A percentile compares a stretch with the other conserved stretches of the same genome.
phyloP scores from a whole-genome alignment of 140 eudicot genomes.

The Flaveria floridana region DNA sequence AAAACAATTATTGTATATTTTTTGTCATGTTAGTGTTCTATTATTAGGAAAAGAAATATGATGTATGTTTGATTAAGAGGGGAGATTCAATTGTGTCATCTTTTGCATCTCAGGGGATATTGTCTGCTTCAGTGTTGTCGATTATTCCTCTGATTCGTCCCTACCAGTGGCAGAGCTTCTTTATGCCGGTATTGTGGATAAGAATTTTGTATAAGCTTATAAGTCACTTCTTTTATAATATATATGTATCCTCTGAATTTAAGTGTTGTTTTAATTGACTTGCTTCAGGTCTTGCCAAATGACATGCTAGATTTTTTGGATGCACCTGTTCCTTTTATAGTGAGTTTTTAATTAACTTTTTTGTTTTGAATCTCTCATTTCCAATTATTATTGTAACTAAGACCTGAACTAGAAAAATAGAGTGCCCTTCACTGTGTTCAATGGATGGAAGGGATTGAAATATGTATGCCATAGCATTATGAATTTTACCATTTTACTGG shows the following conservation, averaged over 20 bases:
- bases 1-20: not conserved
- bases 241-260: not conserved
- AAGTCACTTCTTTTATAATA: not conserved
- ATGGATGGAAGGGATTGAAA: too few species aligned
- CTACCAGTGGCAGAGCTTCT: conserved; percentile 90
- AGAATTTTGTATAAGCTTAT: not conserved
- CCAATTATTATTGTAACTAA: not conserved
- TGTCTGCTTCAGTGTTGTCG: conserved; percentile 83
- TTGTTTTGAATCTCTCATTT: conserved; percentile 1
- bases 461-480: too few species aligned
- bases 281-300: conserved; percentile 76
- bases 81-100: not conserved
- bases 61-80: not conserved
- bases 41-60: not conserved
- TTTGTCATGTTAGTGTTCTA: conserved; percentile 1
- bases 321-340: conserved; percentile 97
- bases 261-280: not conserved
- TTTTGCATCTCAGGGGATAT: conserved; percentile 60
- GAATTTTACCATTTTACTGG: not conserved
- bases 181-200: conserved; percentile 71
- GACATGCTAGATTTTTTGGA: conserved; percentile 98
- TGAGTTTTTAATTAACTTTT: conserved; percentile 42
- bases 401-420: too few species aligned
- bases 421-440: too few species aligned
- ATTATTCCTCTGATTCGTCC: conserved; percentile 84